Base-by-base conservation (phyloP, 2,329 filamentous ascomycete species). In the Domatiomyces globalis region DNA sequence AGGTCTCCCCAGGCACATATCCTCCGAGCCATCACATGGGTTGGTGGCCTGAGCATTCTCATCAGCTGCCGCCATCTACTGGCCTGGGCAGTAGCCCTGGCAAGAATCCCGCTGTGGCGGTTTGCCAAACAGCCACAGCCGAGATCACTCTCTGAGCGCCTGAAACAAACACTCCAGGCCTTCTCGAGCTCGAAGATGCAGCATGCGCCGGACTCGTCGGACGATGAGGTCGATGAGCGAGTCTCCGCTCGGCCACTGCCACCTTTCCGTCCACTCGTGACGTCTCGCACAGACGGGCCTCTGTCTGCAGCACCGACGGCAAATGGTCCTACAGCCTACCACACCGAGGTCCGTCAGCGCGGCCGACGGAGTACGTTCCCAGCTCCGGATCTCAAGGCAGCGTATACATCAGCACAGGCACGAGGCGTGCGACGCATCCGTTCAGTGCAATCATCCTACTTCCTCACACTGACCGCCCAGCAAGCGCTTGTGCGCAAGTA, bases 81-180 rank as follows among this genome's bases (percentile, higher is more conserved):
- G 36, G 77, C 76, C 60, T 94, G 87, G 85, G 88, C 86, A 45
- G 84, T 96, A 49, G 78, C 83, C 22, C 71, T 98, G 54, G 89
- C 90, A 48, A 78, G 90, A 52, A 86, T 96, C 17, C 92, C 92
- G 2, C 87, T 81, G 60, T 95, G 90, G 87, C 85, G 89, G 44
- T 89, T 96, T 61, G 78, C 80, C 60, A 51, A 48, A 25, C 48
- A 43, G 18, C 44, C 51, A 10, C 49, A 49, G 19, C 46, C 19
- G 10, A 51, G 27, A 42, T 45, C 48, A 6, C 15, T 51, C 20
- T 22, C 7, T 4, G 43, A 49, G 19, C 44, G 45, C 7, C 18
- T 54, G 22, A 48, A 45, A 20, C 33, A 39, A 15, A 39, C 33
- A 2, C 12, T 39, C 10, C 29, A 49, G 17, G 25, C 49, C 5